These are phyloP conservation scores for Penicillium silybi DNA, from an alignment of 495 filamentous ascomycete genomes.

Conservation along the genomic window DNA sequence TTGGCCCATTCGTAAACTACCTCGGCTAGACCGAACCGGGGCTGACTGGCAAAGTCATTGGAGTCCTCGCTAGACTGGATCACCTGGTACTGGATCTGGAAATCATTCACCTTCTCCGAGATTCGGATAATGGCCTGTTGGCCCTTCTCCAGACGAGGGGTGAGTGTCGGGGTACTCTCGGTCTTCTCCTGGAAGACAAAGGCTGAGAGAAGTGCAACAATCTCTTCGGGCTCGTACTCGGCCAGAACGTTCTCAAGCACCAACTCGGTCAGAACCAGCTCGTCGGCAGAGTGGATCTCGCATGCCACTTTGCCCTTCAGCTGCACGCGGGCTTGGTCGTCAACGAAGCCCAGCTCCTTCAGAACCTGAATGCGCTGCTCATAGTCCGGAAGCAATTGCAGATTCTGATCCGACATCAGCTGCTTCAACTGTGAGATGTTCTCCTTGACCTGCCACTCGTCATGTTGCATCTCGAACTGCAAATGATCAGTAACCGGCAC, in stretches of 20 bases:
- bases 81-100: conserved; percentile 85
- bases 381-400: conserved; percentile 96
- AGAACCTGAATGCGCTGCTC: conserved; percentile 90
- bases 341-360: conserved; percentile 86
- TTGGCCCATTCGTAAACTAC: conserved; percentile 98
- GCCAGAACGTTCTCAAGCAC: conserved; percentile 95
- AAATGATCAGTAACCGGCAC: not conserved
- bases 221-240: conserved; percentile 93
- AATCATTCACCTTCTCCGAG: conserved; percentile 82
- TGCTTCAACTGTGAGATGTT: conserved; percentile 81
- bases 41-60: conserved; percentile 84
- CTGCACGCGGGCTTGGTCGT: conserved; percentile 76
- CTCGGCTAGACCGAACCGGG: conserved; percentile 89
- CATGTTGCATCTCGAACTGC: conserved; percentile 85
- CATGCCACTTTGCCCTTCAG: conserved; percentile 98
- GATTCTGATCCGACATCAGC: conserved; percentile 91
- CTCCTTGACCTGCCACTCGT: conserved; percentile 90
- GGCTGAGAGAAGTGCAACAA: conserved; percentile 85
- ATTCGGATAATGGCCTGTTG: conserved; percentile 82
- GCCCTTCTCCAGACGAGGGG: conserved; percentile 75
- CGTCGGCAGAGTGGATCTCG: conserved; percentile 96
- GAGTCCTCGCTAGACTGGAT: conserved; percentile 82
- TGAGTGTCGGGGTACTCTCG: conserved; percentile 76
- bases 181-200: conserved; percentile 99
- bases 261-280: conserved; percentile 94